Evolutionary conservation across 805 yeast genomes (phyloP), one percentile per base, ranked within the genome.

Genomic region (Peterozyma xylosa): DNA sequence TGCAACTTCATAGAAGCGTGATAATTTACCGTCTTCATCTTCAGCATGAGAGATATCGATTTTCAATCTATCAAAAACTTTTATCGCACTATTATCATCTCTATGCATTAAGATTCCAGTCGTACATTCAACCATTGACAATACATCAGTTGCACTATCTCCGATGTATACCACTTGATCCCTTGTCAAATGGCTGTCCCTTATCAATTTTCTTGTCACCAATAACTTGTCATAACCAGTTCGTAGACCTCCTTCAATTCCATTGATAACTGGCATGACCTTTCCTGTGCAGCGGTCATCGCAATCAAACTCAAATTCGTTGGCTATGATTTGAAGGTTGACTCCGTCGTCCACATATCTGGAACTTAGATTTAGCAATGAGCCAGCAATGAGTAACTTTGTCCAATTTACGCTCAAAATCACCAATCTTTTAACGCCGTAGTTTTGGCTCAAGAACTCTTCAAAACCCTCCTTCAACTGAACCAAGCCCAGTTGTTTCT

Each of bases 351-450:
- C 48, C 1, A 30, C 30, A 29, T 61, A 35, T 0, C 62, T 62
- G 27, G 27, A 21, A 33, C 58, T 52, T 1, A 17, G 34, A 2
- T 38, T 14, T 15, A 66, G 50, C 3, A 64, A 55, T 37, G 42
- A 59, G 38, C 62, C 60, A 29, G 57, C 53, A 38, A 81, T 79
- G 15, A 79, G 60, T 11, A 61, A 16, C 1, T 68, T 64, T 7
- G 83, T 73, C 87, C 87, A 81, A 55, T 80, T 80, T 39, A 80
- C 76, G 50, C 86, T 80, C 30, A 80, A 50, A 2, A 81, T 63
- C 9, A 43, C 42, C 37, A 59, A 53, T 11, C 41, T 39, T 5
- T 43, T 21, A n/a, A 7, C 30, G 13, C 27, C 30, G 30, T 14
- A 42, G 9, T 11, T 10, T 18, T 21, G 18, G 2, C 41, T 42